Evolutionary conservation across 768 basidiomycete genomes (phyloP).

Genomic region (Hericium erinaceus): DNA sequence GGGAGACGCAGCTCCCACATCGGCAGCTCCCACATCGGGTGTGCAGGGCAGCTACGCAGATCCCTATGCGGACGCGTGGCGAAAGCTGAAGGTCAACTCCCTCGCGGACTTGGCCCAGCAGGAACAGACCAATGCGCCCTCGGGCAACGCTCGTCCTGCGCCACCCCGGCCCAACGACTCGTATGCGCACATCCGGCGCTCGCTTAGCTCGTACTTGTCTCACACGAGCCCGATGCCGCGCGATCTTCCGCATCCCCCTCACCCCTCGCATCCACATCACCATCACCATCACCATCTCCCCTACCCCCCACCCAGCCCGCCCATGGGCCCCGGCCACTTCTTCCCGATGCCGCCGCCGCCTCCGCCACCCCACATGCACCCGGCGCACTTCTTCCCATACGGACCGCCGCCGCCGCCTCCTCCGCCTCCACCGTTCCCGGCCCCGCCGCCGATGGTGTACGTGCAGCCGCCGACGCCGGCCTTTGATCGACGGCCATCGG

Average conservation of each 20-base stretch:
- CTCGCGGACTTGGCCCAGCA: too few relatives aligned
- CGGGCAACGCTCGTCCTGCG: too few relatives aligned
- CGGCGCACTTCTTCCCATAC: constrained; percentile 1
- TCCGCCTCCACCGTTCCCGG: background rate
- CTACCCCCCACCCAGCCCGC: constrained; percentile 10
- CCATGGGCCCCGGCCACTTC: background rate
- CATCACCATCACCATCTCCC: constrained; percentile 6
- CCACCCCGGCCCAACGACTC: too few relatives aligned
- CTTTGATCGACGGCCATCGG: background rate
- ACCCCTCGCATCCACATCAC: background rate
- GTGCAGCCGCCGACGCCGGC: background rate
- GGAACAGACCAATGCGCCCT: too few relatives aligned
- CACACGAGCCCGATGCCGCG: background rate
- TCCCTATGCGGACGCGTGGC: too few relatives aligned
- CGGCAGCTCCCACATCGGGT: too few relatives aligned
- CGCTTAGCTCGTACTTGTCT: background rate
- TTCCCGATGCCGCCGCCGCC: constrained; percentile 7
- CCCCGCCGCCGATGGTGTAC: background rate
- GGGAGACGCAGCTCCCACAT: too few relatives aligned
- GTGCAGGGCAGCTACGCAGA: too few relatives aligned
- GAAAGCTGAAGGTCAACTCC: too few relatives aligned
- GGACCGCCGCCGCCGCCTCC: background rate
- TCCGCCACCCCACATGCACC: constrained; percentile 14
- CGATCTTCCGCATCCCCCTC: background rate
- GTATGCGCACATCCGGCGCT: too few relatives aligned